Percentiles rank a stretch among this genome's conserved stretches.
Conservation (phyloP, 169 alveolate genomes). For the Plasmodium coatneyi region DNA sequence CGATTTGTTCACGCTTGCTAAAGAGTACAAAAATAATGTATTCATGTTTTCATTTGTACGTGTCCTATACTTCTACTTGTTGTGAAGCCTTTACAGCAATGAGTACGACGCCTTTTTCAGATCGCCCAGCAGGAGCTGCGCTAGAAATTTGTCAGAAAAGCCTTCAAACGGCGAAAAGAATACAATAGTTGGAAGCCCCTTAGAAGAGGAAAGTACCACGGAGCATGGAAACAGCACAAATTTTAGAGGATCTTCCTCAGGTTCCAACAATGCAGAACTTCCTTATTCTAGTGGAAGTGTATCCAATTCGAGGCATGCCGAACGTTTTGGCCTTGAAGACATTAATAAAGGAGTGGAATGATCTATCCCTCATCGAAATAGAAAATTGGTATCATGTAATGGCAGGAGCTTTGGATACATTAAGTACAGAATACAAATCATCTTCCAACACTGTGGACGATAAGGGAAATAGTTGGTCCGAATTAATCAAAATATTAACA, state of each 20-base stretch:
- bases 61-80: too few species aligned
- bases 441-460: neutral
- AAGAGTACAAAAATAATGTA: too few species aligned
- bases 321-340: neutral
- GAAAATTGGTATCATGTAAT: neutral
- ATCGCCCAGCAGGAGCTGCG: neutral
- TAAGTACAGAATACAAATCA: neutral
- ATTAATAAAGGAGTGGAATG: neutral
- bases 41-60: too few species aligned
- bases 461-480: neutral
- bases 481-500: neutral
- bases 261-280: neutral
- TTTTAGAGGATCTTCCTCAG: too few species aligned
- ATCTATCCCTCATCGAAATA: neutral
- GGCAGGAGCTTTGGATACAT: neutral
- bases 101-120: neutral
- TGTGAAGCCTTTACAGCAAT: neutral
- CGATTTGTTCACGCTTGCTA: too few species aligned
- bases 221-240: too few species aligned
- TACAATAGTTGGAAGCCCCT: neutral
- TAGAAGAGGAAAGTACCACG: neutral
- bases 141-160: constrained; percentile 1
- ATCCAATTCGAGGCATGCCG: neutral
- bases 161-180: neutral
- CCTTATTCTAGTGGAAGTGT: neutral